Percentiles rank a stretch among this genome's conserved stretches.
Evolutionary conservation across 495 filamentous ascomycete species (phyloP).

Genomic region (Penicillium turbatum): DNA sequence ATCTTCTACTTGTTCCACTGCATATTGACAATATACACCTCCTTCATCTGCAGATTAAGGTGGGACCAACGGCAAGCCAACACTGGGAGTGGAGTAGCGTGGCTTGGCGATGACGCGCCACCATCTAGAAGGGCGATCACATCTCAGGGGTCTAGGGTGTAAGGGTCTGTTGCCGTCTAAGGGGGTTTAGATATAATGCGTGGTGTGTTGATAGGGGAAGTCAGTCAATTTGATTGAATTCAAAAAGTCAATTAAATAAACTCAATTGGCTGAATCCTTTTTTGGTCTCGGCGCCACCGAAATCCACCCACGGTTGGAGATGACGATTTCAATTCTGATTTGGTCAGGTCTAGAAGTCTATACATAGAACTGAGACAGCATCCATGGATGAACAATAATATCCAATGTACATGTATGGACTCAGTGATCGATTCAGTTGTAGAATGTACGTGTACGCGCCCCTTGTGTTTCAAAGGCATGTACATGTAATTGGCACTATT

Average conservation of each 20-base stretch:
- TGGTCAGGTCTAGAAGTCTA: too few species aligned
- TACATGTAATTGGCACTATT: too few species aligned
- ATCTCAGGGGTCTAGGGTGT: not conserved
- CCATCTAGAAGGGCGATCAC: conserved; percentile 9
- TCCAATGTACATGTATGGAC: too few species aligned
- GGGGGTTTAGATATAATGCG: not conserved
- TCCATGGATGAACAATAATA: too few species aligned
- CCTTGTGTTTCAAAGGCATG: too few species aligned
- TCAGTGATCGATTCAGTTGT: too few species aligned
- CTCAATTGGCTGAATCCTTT: not conserved
- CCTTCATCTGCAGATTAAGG: not conserved
- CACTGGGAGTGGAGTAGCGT: not conserved
- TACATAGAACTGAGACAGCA: too few species aligned
- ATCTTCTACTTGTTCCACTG: not conserved
- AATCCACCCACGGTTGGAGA: not conserved
- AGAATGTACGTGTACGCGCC: too few species aligned
- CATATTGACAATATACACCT: not conserved
- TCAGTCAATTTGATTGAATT: not conserved
- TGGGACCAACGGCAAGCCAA: too few species aligned
- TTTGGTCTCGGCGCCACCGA: not conserved
- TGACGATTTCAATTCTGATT: too few species aligned
- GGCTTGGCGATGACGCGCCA: conserved; percentile 15
- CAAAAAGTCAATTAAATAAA: not conserved
- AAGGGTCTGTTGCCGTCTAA: not conserved
- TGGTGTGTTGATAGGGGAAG: not conserved